Evolutionary conservation across 257 asterid species (phyloP), one percentile per base, ranked within the genome.

Genomic region (Nicotiana sylvestris): DNA sequence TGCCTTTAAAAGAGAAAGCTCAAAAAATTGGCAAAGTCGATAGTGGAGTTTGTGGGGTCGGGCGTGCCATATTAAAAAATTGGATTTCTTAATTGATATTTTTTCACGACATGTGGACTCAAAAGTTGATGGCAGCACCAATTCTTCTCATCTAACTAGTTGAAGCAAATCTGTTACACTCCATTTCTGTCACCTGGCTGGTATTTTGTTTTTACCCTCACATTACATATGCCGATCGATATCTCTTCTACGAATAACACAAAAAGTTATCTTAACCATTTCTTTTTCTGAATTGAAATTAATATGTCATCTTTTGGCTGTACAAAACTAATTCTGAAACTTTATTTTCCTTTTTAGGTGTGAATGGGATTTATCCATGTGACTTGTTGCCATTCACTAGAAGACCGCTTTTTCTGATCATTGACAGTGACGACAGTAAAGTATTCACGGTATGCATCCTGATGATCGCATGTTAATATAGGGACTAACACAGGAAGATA

Each of bases 361-460:
- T 89, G 83, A 91, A 87, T 88, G 92, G 93, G 89, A 89, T 96
- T 81, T 96, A 92, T 87, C 99, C 99, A 67, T 88, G 92, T 83
- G 99, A 96, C 86, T 79, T 96, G 56, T 67, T 93, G 85, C 98
- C 99, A 83, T 96, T 96, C 88, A 96, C 99, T 68, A 92, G 99
- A 90, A 93, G 97, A 79, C 98, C 99, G 66, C 93, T 96, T 81
- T 93, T 96, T 87, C 81, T 96, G 66, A 85, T 96, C 65, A 90
- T 96, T 74, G 99, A 96, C 91, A 92, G 99, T 76, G 97, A 94
- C 85, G 87, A 83, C 74, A 93, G 98, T 87, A 89, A 90, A 88
- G 89, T 93, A 81, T 96, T 93, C 91, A 92, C 88, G 98, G 99
- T 88, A 90, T 82, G 90, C 61, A 81, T 79, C 81, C 81, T 53